Conservation (phyloP, 805 yeast species). For the Debaryomyces tyrocola region DNA sequence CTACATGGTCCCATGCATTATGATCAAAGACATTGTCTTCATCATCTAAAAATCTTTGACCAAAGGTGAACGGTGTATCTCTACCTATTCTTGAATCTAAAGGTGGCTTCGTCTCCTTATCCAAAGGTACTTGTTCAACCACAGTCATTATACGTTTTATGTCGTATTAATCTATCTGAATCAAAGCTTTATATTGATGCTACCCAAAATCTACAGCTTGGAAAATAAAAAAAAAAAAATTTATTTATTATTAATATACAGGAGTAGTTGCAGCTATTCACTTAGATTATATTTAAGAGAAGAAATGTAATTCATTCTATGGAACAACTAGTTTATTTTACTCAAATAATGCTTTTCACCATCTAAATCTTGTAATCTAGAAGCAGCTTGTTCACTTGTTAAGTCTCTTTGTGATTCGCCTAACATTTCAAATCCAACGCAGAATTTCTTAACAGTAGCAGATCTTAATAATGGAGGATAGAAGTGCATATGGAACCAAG, state of each 20-base stretch:
- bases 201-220: not conserved
- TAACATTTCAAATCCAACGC: constrained; percentile 70
- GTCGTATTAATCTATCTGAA: too few species aligned
- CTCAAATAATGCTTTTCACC: constrained; percentile 37
- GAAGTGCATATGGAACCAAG: constrained; percentile 70
- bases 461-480: constrained; percentile 76
- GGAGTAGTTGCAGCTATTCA: not conserved
- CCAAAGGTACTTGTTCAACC: not conserved
- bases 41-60: constrained; percentile 72
- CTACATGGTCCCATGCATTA: constrained; percentile 97
- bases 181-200: too few species aligned
- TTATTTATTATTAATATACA: not conserved
- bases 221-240: not conserved
- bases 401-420: constrained; percentile 72
- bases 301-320: not conserved
- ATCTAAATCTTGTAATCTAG: constrained; percentile 44
- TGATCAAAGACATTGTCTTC: constrained; percentile 85
- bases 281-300: not conserved
- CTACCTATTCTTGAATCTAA: constrained; percentile 68
- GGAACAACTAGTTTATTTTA: constrained; percentile 1
- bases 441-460: constrained; percentile 72
- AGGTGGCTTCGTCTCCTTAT: constrained; percentile 40
- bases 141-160: not conserved
- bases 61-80: constrained; percentile 89
- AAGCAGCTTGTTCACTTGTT: constrained; percentile 68